Evolutionary conservation across 257 asterid species (phyloP), one percentile per base, ranked within the genome.

Genomic region (Solanum tarijense): DNA sequence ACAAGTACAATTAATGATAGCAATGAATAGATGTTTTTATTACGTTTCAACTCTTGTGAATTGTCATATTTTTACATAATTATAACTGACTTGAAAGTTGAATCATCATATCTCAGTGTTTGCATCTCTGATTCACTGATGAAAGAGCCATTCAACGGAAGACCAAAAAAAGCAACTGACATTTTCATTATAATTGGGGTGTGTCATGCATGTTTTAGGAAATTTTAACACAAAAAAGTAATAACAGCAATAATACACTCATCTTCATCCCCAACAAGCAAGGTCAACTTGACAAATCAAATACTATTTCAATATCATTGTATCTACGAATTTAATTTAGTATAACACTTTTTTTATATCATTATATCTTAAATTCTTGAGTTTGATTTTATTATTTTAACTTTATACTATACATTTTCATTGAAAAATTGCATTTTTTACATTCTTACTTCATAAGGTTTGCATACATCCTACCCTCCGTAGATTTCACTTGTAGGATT

Each of bases 91-190:
- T 81, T 46, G 41, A 81, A 81, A 13, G 68, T 81, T 81, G 85
- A 81, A 81, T 81, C 39, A 81, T 79, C 66, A 81, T 29, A 29
- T 81, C 85, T 12, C 85, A 81, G 85, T 46, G 85, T 81, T 81
- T 81, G 39, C 85, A 46, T 81, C 39, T 87, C 90, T 88, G 91
- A 88, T 86, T 85, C 90, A 85, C 88, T 87, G 91, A 86, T 72
- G 43, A 79, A 73, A 89, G 25, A 29, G 29, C 27, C 29, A 16
- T 81, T 27, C 65, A 81, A 46, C 25, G 27, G 88, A 79, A 43
- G 81, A 76, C 18, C 87, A 29, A 86, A 84, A 34, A 90, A 88
- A 88, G 86, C 31, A 38, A 55, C 91, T 87, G 91, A 87, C 90
- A 87, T 81, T 25, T 69, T 84, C 43, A 86, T 90, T 74, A 82